These are phyloP conservation scores for Ganoderma lucidum DNA, from an alignment of 1,284 basidiomycete species.

Conservation along the genomic window DNA sequence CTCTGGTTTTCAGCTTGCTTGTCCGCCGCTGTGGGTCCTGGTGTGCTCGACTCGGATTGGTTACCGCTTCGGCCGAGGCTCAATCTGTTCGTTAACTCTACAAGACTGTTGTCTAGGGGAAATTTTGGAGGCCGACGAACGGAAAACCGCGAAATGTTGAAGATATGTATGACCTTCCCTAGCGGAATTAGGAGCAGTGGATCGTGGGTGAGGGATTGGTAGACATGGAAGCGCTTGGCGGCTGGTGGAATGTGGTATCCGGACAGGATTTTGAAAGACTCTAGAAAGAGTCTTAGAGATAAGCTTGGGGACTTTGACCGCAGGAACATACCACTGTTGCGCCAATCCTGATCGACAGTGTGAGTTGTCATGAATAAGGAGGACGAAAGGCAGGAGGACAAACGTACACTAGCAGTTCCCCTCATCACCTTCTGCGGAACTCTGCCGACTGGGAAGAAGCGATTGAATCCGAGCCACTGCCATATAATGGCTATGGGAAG, in stretches of 20 bases:
- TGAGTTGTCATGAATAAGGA: slow-evolving; percentile 11
- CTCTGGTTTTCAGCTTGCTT: background rate
- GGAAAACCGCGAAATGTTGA: slow-evolving; percentile 57
- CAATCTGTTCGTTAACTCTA: slow-evolving; percentile 30
- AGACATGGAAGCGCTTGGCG: slow-evolving; percentile 52
- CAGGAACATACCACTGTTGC: slow-evolving; percentile 64
- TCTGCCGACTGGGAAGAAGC: slow-evolving; percentile 66
- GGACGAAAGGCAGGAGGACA: background rate
- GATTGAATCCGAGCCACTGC: slow-evolving; percentile 70
- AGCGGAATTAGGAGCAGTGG: slow-evolving; percentile 59
- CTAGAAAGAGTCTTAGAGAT: slow-evolving; percentile 38
- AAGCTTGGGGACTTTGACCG: background rate
- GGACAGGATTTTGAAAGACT: slow-evolving; percentile 70
- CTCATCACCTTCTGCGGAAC: slow-evolving; percentile 52
- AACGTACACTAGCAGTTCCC: slow-evolving; percentile 67
- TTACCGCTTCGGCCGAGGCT: slow-evolving; percentile 14
- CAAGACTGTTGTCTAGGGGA: slow-evolving; percentile 32
- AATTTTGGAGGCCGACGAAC: slow-evolving; percentile 43
- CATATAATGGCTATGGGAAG: slow-evolving; percentile 57
- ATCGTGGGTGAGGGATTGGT: slow-evolving; percentile 53
- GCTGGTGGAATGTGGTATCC: slow-evolving; percentile 52
- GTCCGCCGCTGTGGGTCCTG: background rate
- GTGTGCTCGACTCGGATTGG: background rate
- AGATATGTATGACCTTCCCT: slow-evolving; percentile 50
- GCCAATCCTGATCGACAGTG: slow-evolving; percentile 64